Conservation (phyloP, 495 filamentous ascomycete genomes). For the Daldinia decipiens region DNA sequence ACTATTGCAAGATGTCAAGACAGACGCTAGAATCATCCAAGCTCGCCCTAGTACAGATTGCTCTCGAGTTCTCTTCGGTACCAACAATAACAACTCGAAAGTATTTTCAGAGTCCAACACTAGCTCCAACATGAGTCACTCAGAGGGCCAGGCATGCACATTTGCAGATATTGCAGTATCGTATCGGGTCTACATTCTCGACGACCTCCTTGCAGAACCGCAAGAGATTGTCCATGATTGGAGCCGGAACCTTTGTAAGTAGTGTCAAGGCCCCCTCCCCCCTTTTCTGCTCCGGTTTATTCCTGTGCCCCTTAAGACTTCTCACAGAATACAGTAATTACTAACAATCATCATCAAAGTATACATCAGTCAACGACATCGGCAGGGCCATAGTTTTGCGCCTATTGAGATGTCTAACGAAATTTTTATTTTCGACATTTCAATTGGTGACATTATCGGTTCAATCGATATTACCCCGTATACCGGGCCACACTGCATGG, state of each 20-base stretch:
- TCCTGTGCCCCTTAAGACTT: neutral
- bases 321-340: neutral
- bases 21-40: slow-evolving; percentile 8
- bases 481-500: slow-evolving; percentile 40
- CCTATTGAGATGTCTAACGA: slow-evolving; percentile 41
- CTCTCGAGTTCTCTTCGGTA: slow-evolving; percentile 7
- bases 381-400: slow-evolving; percentile 38
- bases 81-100: slow-evolving; percentile 8
- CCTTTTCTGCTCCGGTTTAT: neutral
- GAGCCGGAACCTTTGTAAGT: slow-evolving; percentile 29
- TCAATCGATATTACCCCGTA: slow-evolving; percentile 43
- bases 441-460: slow-evolving; percentile 27
- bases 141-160: slow-evolving; percentile 26
- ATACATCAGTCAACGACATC: slow-evolving; percentile 41
- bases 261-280: neutral
- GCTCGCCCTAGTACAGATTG: slow-evolving; percentile 13
- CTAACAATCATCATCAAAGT: slow-evolving; percentile 4
- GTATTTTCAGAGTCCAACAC: neutral
- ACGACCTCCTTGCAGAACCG: slow-evolving; percentile 44
- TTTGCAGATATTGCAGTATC: slow-evolving; percentile 41
- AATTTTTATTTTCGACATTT: slow-evolving; percentile 37
- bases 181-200: slow-evolving; percentile 44
- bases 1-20: slow-evolving; percentile 10
- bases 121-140: slow-evolving; percentile 29
- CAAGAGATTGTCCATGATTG: slow-evolving; percentile 45